Percentiles rank a stretch among this genome's conserved stretches.
Conservation (phyloP, 495 filamentous ascomycete genomes). For the Haplographium delicatum region DNA sequence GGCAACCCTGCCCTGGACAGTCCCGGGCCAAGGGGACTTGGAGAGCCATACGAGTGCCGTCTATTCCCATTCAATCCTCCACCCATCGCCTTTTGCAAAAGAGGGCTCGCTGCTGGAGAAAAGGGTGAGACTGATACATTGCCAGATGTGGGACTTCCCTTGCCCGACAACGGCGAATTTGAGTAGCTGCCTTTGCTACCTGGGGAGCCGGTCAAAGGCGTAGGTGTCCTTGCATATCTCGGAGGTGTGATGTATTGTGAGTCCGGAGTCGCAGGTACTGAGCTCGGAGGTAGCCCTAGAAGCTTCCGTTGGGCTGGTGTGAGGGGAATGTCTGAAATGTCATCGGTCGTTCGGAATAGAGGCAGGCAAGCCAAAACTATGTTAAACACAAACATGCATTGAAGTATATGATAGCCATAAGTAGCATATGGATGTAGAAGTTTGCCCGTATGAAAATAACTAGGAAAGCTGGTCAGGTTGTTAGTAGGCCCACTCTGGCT, state of each 20-base stretch:
- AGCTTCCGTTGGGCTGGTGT: constrained; percentile 83
- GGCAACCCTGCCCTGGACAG: constrained; percentile 27
- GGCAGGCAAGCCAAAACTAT: constrained; percentile 61
- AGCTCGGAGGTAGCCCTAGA: constrained; percentile 71
- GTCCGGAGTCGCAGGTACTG: constrained; percentile 58
- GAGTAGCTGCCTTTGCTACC: constrained; percentile 45
- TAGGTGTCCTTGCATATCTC: constrained; percentile 71
- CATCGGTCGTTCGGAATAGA: constrained; percentile 62
- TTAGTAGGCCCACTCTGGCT: constrained; percentile 21
- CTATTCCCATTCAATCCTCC: constrained; percentile 44
- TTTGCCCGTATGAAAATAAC: constrained; percentile 24
- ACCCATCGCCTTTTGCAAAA: constrained; percentile 63
- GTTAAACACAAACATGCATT: constrained; percentile 59
- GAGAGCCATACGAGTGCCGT: constrained; percentile 58
- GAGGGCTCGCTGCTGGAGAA: constrained; percentile 45
- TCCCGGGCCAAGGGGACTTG: constrained; percentile 41
- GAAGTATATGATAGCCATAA: constrained; percentile 39
- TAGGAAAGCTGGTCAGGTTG: constrained; percentile 21
- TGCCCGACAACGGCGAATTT: constrained; percentile 43
- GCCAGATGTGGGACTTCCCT: constrained; percentile 33
- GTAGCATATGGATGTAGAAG: constrained; percentile 27
- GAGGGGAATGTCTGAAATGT: constrained; percentile 83
- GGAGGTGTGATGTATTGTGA: constrained; percentile 77
- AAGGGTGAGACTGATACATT: constrained; percentile 29
- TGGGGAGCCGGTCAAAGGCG: constrained; percentile 39